Conservation (phyloP, 352 stramenopile genomes). For the Globisporangium spiculum region DNA sequence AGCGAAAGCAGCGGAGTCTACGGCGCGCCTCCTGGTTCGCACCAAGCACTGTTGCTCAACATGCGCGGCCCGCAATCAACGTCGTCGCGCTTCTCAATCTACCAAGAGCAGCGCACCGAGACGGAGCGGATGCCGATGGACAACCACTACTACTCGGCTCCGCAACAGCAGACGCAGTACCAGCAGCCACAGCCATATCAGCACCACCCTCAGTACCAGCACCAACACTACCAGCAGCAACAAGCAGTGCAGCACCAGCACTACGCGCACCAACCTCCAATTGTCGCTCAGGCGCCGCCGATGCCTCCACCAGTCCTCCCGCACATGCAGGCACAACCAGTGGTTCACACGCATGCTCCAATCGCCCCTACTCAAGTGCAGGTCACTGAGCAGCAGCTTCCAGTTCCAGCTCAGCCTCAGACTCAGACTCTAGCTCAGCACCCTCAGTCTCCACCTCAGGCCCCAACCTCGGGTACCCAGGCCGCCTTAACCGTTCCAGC, state of each 20-base stretch:
- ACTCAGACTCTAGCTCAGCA: not conserved
- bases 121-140: not conserved
- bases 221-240: conserved; percentile 3
- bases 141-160: conserved; percentile 6
- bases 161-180: conserved; percentile 6
- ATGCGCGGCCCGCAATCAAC: conserved; percentile 7
- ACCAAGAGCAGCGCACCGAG: conserved; percentile 7
- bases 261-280: not conserved
- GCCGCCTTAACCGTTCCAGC: not conserved
- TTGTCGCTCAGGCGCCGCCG: not conserved
- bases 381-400: not conserved
- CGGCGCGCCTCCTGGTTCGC: conserved; percentile 11
- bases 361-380: not conserved
- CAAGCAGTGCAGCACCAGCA: conserved; percentile 6
- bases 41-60: conserved; percentile 17
- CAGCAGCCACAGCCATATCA: conserved; percentile 5
- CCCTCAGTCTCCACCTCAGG: not conserved
- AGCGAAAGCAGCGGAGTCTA: conserved; percentile 9
- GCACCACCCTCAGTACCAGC: not conserved
- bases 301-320: not conserved
- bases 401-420: not conserved
- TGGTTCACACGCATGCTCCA: not conserved
- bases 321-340: not conserved
- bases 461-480: not conserved
- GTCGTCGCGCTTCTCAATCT: conserved; percentile 17